Conservation (phyloP, 371 early-diverging fungal genomes). For the Mortierella sp. region DNA sequence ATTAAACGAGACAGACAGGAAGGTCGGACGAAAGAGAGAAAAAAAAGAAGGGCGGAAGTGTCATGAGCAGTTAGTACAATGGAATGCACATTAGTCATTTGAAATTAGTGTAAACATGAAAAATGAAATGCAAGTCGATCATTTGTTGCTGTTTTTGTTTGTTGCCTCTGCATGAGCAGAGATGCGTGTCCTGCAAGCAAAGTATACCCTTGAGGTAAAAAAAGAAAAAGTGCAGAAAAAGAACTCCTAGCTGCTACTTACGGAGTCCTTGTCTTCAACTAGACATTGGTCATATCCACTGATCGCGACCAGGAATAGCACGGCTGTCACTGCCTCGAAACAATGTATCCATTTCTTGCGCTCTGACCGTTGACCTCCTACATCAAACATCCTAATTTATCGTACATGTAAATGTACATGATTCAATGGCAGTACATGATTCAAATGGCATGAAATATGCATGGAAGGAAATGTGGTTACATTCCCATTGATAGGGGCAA, state of each 20-base stretch:
- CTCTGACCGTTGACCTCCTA: slow-evolving; percentile 94
- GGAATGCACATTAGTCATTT: too few species aligned
- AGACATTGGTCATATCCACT: slow-evolving; percentile 96
- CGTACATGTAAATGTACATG: too few species aligned
- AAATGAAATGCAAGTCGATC: too few species aligned
- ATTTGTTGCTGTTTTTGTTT: too few species aligned
- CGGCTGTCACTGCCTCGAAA: slow-evolving; percentile 95
- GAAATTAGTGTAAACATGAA: too few species aligned
- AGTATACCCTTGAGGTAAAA: background rate
- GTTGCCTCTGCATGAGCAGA: too few species aligned
- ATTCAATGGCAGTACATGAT: too few species aligned
- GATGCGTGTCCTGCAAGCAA: too few species aligned
- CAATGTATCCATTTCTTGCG: slow-evolving; percentile 97
- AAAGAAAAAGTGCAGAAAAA: too few species aligned
- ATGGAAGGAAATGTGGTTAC: background rate
- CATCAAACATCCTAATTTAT: slow-evolving; percentile 86
- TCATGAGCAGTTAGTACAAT: background rate
- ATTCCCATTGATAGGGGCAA: background rate
- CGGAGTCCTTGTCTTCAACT: slow-evolving; percentile 92
- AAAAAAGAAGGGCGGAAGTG: background rate
- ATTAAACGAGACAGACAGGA: background rate
- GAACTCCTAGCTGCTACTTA: slow-evolving; percentile 78
- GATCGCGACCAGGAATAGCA: slow-evolving; percentile 95
- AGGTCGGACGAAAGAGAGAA: slow-evolving; percentile 39
- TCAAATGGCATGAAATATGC: background rate